phyloP scores from a whole-genome alignment of 2,329 filamentous ascomycete species.

The Ceratocystiopsis minuta region DNA sequence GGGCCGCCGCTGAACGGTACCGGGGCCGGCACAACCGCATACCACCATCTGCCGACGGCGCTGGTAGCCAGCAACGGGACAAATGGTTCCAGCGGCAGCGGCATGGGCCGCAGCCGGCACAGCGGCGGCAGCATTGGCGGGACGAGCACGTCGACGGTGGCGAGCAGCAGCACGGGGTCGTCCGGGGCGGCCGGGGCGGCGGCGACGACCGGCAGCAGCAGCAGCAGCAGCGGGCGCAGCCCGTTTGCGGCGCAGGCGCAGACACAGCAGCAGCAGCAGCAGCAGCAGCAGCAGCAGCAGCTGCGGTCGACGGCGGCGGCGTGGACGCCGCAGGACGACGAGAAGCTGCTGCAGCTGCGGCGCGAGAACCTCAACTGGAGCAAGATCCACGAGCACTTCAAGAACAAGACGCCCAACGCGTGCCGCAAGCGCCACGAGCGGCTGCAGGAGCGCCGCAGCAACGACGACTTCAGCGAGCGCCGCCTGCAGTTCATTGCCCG shows the following conservation, averaged over 20 bases:
- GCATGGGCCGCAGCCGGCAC: too few species aligned
- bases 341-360: conserved; percentile 52
- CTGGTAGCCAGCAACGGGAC: too few species aligned
- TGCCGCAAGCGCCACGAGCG: conserved; percentile 81
- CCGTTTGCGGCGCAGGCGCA: background rate
- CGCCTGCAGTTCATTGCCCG: conserved; percentile 58
- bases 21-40: too few species aligned
- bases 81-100: too few species aligned
- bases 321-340: conserved; percentile 61
- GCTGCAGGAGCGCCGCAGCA: conserved; percentile 56
- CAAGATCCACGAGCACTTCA: conserved; percentile 61
- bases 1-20: conserved; percentile 11
- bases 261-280: conserved; percentile 8
- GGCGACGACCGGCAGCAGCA: conserved; percentile 3
- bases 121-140: too few species aligned
- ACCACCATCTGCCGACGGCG: too few species aligned
- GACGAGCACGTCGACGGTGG: too few species aligned
- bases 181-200: background rate
- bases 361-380: conserved; percentile 67
- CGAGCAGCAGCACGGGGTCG: background rate
- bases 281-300: conserved; percentile 20
- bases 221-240: conserved; percentile 4
- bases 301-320: conserved; percentile 40
- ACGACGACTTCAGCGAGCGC: conserved; percentile 61
- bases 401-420: conserved; percentile 60